Evolutionary conservation across 169 alveolate species (phyloP).

Genomic region (Eimeria maxima): DNA sequence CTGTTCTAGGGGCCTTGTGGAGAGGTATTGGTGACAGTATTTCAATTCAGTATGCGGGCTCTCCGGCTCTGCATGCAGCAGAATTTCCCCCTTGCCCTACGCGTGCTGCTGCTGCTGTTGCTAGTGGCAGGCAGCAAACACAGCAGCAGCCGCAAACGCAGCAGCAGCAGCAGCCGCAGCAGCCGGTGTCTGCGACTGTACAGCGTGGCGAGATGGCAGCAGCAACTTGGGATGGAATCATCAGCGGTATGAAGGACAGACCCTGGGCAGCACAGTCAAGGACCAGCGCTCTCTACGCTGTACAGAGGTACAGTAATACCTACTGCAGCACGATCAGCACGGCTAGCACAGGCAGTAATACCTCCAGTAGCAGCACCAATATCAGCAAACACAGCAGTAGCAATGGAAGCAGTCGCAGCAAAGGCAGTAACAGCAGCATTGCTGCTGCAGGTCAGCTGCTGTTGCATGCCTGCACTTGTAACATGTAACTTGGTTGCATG

Average conservation of each 20-base stretch:
- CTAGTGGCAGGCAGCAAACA: neutral
- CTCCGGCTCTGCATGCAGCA: slow-evolving; percentile 82
- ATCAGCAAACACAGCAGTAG: neutral
- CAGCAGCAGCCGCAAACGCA: neutral
- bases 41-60: slow-evolving; percentile 74
- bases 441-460: neutral
- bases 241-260: slow-evolving; percentile 8
- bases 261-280: slow-evolving; percentile 69
- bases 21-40: slow-evolving; percentile 72
- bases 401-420: neutral
- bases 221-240: slow-evolving; percentile 29
- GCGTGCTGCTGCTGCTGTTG: slow-evolving; percentile 44
- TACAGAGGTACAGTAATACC: slow-evolving; percentile 29
- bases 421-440: neutral
- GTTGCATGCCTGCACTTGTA: neutral
- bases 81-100: slow-evolving; percentile 36
- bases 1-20: slow-evolving; percentile 71
- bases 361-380: neutral
- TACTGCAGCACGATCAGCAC: neutral
- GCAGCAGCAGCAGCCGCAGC: slow-evolving; percentile 40
- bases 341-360: neutral
- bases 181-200: neutral
- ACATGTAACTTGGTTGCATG: neutral
- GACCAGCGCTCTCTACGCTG: slow-evolving; percentile 54
- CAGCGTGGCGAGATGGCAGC: slow-evolving; percentile 13